These are phyloP conservation scores for Escovopsis weberi DNA, from an alignment of 2,329 filamentous ascomycete species.

Conservation along the genomic window DNA sequence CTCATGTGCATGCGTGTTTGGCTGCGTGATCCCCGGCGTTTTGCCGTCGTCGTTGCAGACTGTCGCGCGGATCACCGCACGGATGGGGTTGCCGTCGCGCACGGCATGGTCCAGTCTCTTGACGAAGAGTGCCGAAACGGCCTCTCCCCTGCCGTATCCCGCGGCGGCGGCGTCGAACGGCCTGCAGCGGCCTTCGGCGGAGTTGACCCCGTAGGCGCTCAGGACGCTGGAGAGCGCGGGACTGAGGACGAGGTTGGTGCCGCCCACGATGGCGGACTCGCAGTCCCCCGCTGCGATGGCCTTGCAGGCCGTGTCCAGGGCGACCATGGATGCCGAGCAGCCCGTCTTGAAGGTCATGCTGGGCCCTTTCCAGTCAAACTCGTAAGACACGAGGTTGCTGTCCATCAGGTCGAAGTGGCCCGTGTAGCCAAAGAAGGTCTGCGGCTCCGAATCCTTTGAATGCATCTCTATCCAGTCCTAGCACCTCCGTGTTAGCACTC, in stretches of 20 bases:
- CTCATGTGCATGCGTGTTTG: constrained; percentile 16
- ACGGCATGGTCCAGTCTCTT: constrained; percentile 30
- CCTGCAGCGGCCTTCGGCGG: constrained; percentile 13
- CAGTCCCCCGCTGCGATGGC: background rate
- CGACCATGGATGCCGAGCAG: background rate
- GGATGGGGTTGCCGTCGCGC: constrained; percentile 24
- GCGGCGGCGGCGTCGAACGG: constrained; percentile 23
- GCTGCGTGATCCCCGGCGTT: constrained; percentile 21
- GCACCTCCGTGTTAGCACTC: too few relatives aligned
- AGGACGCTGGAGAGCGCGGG: background rate
- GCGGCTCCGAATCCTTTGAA: background rate
- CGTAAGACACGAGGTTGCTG: background rate
- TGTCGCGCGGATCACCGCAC: constrained; percentile 17
- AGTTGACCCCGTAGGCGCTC: constrained; percentile 12
- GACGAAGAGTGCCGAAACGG: constrained; percentile 24
- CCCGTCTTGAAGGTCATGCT: background rate
- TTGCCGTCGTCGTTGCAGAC: constrained; percentile 17
- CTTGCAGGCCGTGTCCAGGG: background rate
- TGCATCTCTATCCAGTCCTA: background rate
- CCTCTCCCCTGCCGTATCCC: constrained; percentile 33
- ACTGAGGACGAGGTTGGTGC: background rate
- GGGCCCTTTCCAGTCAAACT: background rate
- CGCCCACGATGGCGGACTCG: background rate
- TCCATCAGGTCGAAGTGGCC: background rate
- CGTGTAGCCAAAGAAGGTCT: background rate